Percentiles rank a stretch among this genome's conserved stretches.
phyloP scores from a whole-genome alignment of 2,329 filamentous ascomycete genomes.

The Fusarium nanum region DNA sequence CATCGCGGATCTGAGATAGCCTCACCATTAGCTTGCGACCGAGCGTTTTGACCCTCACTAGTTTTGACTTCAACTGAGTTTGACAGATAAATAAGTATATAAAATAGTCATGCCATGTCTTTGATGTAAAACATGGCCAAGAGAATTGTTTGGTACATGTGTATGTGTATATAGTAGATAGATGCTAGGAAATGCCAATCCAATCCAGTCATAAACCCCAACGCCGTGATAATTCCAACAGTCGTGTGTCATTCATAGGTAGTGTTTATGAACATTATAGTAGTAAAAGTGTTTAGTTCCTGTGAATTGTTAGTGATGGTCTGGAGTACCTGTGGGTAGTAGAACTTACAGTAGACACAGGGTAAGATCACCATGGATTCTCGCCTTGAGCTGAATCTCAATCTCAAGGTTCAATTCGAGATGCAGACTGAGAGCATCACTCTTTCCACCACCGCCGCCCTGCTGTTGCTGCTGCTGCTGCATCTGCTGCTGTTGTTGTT shows the following conservation, averaged over 20 bases:
- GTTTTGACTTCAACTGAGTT: neutral
- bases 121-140: neutral
- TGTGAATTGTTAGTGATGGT: conserved; percentile 1
- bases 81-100: conserved; percentile 18
- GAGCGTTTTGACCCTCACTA: conserved; percentile 14
- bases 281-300: conserved; percentile 24
- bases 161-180: conserved; percentile 4
- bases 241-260: conserved; percentile 21
- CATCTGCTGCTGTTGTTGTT: conserved; percentile 23
- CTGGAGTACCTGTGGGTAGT: too few species aligned
- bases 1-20: conserved; percentile 15
- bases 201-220: conserved; percentile 16
- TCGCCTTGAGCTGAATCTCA: conserved; percentile 86
- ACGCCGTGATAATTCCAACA: conserved; percentile 21
- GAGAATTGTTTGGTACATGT: conserved; percentile 18
- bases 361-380: conserved; percentile 86
- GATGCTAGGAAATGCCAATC: conserved; percentile 13
- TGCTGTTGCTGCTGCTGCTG: conserved; percentile 30
- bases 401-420: conserved; percentile 85
- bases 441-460: conserved; percentile 36
- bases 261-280: conserved; percentile 6
- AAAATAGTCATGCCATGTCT: conserved; percentile 22
- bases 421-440: conserved; percentile 68
- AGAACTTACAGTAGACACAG: conserved; percentile 71
- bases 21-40: conserved; percentile 5